These are phyloP conservation scores for Neonothopanus nambi DNA, from an alignment of 1,284 basidiomycete genomes.

Conservation along the genomic window DNA sequence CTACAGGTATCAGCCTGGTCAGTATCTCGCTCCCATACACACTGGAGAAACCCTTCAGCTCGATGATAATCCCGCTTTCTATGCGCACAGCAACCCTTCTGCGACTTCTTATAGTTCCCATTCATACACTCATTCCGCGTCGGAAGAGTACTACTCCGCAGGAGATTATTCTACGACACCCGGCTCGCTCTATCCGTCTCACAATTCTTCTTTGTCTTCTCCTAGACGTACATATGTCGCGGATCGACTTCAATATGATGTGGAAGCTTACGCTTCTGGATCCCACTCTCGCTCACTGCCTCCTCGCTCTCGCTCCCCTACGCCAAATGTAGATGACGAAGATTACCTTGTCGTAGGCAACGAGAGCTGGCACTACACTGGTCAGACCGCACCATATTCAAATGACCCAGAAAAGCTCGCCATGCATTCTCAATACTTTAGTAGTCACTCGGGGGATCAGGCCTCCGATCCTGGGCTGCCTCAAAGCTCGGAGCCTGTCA, in stretches of 20 bases:
- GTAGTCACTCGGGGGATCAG: background rate
- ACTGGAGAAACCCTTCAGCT: conserved; percentile 51
- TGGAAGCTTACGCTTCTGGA: conserved; percentile 68
- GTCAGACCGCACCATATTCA: conserved; percentile 31
- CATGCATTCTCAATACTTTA: conserved; percentile 11
- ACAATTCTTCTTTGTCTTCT: background rate
- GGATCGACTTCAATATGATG: conserved; percentile 56
- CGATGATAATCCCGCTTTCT: conserved; percentile 24
- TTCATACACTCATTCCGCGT: conserved; percentile 14
- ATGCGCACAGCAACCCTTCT: conserved; percentile 16
- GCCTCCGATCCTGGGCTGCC: background rate
- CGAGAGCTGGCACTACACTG: conserved; percentile 54
- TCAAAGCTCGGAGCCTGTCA: conserved; percentile 36
- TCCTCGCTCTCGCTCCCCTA: conserved; percentile 70
- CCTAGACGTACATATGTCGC: conserved; percentile 30
- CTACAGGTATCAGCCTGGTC: conserved; percentile 43
- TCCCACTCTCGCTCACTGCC: conserved; percentile 49
- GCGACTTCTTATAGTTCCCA: conserved; percentile 21
- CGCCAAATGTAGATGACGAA: conserved; percentile 69
- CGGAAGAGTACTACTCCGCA: conserved; percentile 25
- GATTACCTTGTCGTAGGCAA: conserved; percentile 60
- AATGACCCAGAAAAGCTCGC: conserved; percentile 33
- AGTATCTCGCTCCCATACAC: conserved; percentile 47
- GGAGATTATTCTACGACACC: conserved; percentile 32
- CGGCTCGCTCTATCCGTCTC: conserved; percentile 2